Base-by-base conservation (phyloP, 225 moss, liverwort and hornwort genomes). In the Sphagnum tenellum region DNA sequence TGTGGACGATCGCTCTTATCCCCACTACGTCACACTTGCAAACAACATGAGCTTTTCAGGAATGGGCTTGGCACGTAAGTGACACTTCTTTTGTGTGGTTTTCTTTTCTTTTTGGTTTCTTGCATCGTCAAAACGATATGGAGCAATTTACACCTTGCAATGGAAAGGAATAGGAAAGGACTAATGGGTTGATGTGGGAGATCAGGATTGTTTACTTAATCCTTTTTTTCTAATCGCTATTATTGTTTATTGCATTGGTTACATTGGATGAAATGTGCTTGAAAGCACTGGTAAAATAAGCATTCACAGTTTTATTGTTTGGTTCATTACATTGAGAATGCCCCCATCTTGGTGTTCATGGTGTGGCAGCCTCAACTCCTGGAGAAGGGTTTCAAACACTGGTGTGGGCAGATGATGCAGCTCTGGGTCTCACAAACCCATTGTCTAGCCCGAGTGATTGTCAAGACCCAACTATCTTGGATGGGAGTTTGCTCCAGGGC, bases 1-100 rank as follows among this genome's bases (percentile, higher is more conserved):
- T 63, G 78, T 75, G 59, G 86, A 88, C 48, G 91, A 91, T 69
- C 73, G 86, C 66, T 74, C 86, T 7, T 91, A 81, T 67, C 73
- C 73, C 2, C 82, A 83, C 59, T 60, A 45, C 44, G 50, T 91
- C 46, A 66, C 49, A 54, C 82, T 88, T 12, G 83, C 83, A 64
- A 76, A 83, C 66, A 71, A 76, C 14, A 46, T 61, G 47, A 66
- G 47, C 12, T 45, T 76, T 57, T n/a, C 4, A 5, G 82, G 82
- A 29, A 73, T 73, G 5, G 79, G 82, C 51, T 72, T 83, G 60
- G 72, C 82, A 45, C 70, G 82, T 83, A 74, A 60, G 52, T 52
- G 9, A 29, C 29, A 29, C 29, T 29, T 29, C 29, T n/a, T 57
- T n/a, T n/a, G 5, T n/a, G 11, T 9, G 9, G 55, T 5, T 57